Evolutionary conservation across 2,329 filamentous ascomycete genomes (phyloP), one percentile per base, ranked within the genome.

Genomic region (Claviceps africana): DNA sequence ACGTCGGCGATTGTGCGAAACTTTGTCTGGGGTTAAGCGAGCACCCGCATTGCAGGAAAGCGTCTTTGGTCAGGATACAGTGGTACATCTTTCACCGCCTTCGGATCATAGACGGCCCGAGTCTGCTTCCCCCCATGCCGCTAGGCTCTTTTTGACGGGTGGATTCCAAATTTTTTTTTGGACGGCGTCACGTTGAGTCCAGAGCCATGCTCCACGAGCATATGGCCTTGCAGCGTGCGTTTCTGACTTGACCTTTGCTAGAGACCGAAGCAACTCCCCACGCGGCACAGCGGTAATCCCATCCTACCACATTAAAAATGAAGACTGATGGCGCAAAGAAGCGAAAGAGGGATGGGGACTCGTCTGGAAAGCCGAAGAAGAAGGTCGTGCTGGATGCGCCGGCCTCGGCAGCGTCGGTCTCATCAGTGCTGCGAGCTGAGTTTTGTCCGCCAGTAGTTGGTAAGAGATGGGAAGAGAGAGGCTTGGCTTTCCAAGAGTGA

Each of bases 381-480:
- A 79, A 78, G 64, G 72, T 75, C n/a, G 67, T 70, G 47, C 65
- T 76, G 42, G 67, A 74, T 58, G 62, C 65, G n/a, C 56, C 66
- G 17, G 59, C 67, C 47, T 56, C 67, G 25, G 67, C 64, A 35
- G 66, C 76, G 51, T 71, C 66, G 43, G 67, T 81, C 31, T 69
- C 73, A 33, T 70, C 75, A 2, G 60, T 78, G 15, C 64, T 73
- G 28, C 66, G 67, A 53, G 67, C 69, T 19, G 70, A 70, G 55
- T 66, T 66, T 57, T 76, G 69, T 59, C 74, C 76, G 21, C 78
- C 78, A 2, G 67, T 79, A 30, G 68, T 79, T 65, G 76, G 76
- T 79, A 56, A 65, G 54, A 17, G 17, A 47, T 39, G 43, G 17
- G 21, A 56, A 64, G 53, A 19, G 13, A 45, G 53, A 19, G 13